Percentiles rank a stretch among this genome's conserved stretches.
These are phyloP conservation scores for Boletus sp. DNA, from an alignment of 768 basidiomycete species.

Conservation along the genomic window DNA sequence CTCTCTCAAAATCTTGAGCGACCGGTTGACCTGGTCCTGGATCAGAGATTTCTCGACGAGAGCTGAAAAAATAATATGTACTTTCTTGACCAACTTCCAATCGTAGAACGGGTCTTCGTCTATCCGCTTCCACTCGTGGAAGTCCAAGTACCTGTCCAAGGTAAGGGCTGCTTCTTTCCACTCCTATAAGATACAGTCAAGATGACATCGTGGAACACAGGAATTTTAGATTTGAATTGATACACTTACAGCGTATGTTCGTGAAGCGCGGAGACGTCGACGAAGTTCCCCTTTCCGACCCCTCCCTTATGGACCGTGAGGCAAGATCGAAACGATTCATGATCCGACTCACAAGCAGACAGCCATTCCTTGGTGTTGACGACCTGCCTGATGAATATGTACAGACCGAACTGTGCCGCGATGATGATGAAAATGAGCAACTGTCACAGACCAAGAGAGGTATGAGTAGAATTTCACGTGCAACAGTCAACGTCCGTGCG, in stretches of 20 bases:
- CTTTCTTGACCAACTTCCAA: conserved; percentile 81
- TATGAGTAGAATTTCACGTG: conserved; percentile 3
- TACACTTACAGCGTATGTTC: conserved; percentile 63
- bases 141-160: conserved; percentile 80
- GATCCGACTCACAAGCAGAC: conserved; percentile 66
- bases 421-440: conserved; percentile 83
- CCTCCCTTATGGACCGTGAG: conserved; percentile 55
- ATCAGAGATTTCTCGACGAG: not conserved
- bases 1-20: conserved; percentile 66
- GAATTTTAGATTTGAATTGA: not conserved
- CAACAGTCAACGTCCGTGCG: conserved; percentile 18
- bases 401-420: conserved; percentile 77
- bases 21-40: conserved; percentile 62
- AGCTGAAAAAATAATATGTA: conserved; percentile 21
- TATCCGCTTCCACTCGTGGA: conserved; percentile 85
- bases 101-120: conserved; percentile 93
- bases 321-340: not conserved
- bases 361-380: conserved; percentile 96
- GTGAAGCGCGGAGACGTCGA: conserved; percentile 69
- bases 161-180: conserved; percentile 83
- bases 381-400: conserved; percentile 84
- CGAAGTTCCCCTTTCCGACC: conserved; percentile 81
- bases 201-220: not conserved
- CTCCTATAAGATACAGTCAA: conserved; percentile 44
- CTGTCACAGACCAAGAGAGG: conserved; percentile 39